These are phyloP conservation scores for Neurospora discreta DNA, from an alignment of 495 filamentous ascomycete species.

Conservation along the genomic window DNA sequence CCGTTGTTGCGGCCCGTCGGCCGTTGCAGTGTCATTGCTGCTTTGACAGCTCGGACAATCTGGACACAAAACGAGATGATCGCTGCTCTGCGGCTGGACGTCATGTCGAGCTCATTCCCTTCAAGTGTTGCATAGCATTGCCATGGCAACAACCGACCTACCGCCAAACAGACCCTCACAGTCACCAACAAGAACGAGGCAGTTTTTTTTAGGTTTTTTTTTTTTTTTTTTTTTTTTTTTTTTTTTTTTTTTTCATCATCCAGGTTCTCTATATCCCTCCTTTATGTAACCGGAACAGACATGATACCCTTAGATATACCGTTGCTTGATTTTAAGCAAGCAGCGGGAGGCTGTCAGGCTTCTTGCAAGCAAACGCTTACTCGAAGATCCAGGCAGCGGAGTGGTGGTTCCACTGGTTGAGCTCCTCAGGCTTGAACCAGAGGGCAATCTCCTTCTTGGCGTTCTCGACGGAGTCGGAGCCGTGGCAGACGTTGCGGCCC, in stretches of 20 bases:
- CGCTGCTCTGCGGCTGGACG: not conserved
- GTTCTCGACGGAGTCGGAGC: slow-evolving; percentile 94
- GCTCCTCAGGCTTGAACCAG: slow-evolving; percentile 85
- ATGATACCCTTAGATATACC: not conserved
- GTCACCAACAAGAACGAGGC: not conserved
- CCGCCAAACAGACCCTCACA: not conserved
- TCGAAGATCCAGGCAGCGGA: slow-evolving; percentile 92
- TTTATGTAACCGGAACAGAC: not conserved
- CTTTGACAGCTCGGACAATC: not conserved
- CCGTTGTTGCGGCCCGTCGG: not conserved
- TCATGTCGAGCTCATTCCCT: not conserved
- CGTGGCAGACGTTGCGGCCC: slow-evolving; percentile 99
- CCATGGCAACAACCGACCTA: not conserved
- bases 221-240: not conserved
- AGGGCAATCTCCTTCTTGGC: slow-evolving; percentile 98
- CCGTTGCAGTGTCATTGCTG: not conserved
- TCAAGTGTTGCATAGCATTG: not conserved
- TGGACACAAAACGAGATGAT: not conserved
- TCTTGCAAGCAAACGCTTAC: slow-evolving; percentile 36
- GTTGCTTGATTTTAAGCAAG: not conserved
- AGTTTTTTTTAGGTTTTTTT: not conserved
- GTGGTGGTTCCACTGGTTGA: slow-evolving; percentile 67
- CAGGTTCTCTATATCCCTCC: not conserved
- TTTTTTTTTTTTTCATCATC: not conserved
- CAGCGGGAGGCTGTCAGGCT: not conserved